Percentiles rank a stretch among this genome's conserved stretches.
Evolutionary conservation across 345 rosid genomes (phyloP).

Genomic region (Iberis pinnata): DNA sequence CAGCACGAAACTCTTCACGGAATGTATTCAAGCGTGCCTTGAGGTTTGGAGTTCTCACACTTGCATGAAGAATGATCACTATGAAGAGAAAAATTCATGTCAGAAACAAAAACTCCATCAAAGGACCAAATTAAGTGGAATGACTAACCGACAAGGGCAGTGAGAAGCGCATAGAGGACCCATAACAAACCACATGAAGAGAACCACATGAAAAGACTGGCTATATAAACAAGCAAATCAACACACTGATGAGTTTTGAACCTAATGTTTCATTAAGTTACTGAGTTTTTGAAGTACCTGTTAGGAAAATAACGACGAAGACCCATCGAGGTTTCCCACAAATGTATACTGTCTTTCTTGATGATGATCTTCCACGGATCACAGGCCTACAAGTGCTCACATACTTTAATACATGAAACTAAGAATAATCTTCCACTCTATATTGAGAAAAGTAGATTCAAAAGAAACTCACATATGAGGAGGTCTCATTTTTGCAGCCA

Average conservation of each 20-base stretch:
- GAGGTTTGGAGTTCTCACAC: conserved; percentile 34
- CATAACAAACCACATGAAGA: conserved; percentile 32
- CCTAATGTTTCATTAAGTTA: not conserved
- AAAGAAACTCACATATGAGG: conserved; percentile 62
- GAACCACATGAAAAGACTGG: conserved; percentile 32
- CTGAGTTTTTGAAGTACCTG: conserved; percentile 22
- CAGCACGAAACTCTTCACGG: conserved; percentile 36
- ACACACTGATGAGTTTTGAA: conserved; percentile 10
- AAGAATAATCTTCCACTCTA: not conserved
- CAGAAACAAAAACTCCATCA: conserved; percentile 1
- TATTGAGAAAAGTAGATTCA: not conserved
- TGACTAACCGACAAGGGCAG: conserved; percentile 24
- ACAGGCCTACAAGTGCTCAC: conserved; percentile 30
- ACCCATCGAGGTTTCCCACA: conserved; percentile 37
- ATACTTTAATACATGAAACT: conserved; percentile 1
- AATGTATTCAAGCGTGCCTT: conserved; percentile 36
- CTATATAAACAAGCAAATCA: conserved; percentile 22
- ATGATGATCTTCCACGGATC: conserved; percentile 32
- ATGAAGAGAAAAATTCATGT: conserved; percentile 4
- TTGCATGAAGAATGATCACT: conserved; percentile 31
- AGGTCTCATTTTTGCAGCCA: conserved; percentile 98
- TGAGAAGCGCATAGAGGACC: conserved; percentile 28
- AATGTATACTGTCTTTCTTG: conserved; percentile 30
- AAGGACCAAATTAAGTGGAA: not conserved
- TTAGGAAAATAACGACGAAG: conserved; percentile 16